Evolutionary conservation across 305 asterid species (phyloP), one percentile per base, ranked within the genome.

Genomic region (Fraxinus velutina): DNA sequence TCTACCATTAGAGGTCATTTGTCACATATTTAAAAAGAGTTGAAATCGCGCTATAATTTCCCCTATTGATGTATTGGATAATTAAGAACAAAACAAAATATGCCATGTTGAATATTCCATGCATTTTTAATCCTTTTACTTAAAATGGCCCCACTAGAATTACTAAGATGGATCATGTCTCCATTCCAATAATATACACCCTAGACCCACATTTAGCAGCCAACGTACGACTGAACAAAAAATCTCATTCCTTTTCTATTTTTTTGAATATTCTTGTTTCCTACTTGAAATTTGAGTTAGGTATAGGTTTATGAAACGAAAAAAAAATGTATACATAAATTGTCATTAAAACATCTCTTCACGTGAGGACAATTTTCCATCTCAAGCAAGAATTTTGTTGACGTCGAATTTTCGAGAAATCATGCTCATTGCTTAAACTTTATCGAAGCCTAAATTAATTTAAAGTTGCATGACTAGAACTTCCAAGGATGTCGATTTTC

Each of bases 191-290:
- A 80, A 71, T 77, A 81, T 66, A 44, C 79, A 85, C 79, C 9
- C 13, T 13, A 85, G 83, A 71, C 90, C 89, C 87, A 88, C 90
- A 32, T 13, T 47, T 12, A 47, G 62, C 8, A n/a, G 62, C 5
- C 62, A 15, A 1, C 19, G 7, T 5, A 52, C 2, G 17, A 47
- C 8, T 13, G 57, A 47, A 0, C 17, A 80, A 79, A 92, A 90
- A 90, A 85, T 79, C 84, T 24, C 77, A 83, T 79, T 85, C 88
- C 92, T 83, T 84, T 82, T 86, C 55, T 82, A 17, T 57, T 19
- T 57, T 57, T 90, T 87, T 88, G 94, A 90, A 90, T 92, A 91
- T 90, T 90, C 94, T 83, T 80, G 29, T 78, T 78, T 86, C 87
- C 91, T 89, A 87, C 94, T 91, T 86, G 81, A 47, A 12, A 47